phyloP scores from a whole-genome alignment of 208 protist genomes.

The Leishmania major region DNA sequence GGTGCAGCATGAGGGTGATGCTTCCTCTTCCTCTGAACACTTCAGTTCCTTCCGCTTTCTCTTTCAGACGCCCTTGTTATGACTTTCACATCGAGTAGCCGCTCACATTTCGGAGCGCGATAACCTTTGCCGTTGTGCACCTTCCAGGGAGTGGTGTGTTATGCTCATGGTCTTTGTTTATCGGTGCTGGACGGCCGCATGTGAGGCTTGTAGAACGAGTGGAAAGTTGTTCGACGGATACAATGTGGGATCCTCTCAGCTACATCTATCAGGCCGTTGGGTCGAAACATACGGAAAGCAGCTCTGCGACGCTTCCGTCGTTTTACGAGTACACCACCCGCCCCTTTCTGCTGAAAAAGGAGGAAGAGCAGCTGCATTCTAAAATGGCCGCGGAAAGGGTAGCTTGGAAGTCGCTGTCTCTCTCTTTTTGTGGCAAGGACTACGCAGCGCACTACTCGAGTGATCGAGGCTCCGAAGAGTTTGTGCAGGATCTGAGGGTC shows the following conservation, averaged over 20 bases:
- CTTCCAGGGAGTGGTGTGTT: too few species aligned
- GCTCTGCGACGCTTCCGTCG: background rate
- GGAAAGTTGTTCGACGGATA: accelerated
- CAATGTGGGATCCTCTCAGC: conserved; percentile 6
- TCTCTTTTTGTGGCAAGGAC: background rate
- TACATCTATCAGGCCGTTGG: conserved; percentile 5
- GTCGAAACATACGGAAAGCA: background rate
- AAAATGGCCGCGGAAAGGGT: background rate
- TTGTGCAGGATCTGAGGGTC: background rate
- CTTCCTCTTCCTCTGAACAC: background rate
- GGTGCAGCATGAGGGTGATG: too few species aligned
- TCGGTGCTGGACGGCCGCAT: too few species aligned
- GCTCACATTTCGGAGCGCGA: too few species aligned
- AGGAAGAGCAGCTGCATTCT: background rate
- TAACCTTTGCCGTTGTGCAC: too few species aligned
- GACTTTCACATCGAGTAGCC: too few species aligned
- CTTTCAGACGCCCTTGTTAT: too few species aligned
- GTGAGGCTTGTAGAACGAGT: background rate
- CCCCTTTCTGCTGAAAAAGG: background rate
- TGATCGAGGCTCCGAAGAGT: background rate
- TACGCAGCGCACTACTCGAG: background rate
- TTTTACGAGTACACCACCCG: conserved; percentile 2
- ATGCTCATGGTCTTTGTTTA: background rate
- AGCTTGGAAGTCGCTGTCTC: background rate
- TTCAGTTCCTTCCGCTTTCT: background rate